Percentiles rank a stretch among this genome's conserved stretches.
Evolutionary conservation across 2,329 filamentous ascomycete species (phyloP).

Genomic region (Alternaria triticimaculans): DNA sequence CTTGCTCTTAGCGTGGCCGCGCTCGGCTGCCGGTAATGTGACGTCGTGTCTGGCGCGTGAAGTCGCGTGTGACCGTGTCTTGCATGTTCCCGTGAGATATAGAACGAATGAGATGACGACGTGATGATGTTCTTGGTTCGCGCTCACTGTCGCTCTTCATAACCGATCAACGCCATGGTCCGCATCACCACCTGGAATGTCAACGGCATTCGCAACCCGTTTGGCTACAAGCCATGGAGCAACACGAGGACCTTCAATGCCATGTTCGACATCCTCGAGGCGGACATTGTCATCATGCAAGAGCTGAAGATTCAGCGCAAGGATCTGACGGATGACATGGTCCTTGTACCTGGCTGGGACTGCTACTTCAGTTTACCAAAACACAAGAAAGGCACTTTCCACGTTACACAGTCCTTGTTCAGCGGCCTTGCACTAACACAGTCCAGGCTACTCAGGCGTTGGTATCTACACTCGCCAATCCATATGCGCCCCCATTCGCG

Average conservation of each 20-base stretch:
- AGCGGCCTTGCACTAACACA: constrained; percentile 17
- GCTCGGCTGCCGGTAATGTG: constrained; percentile 24
- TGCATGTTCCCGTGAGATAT: not conserved
- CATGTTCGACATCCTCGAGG: constrained; percentile 93
- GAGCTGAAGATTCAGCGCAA: constrained; percentile 96
- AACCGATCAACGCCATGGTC: constrained; percentile 58
- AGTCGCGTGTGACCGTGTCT: constrained; percentile 13
- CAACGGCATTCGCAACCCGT: constrained; percentile 62
- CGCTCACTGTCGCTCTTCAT: constrained; percentile 10
- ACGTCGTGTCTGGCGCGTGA: constrained; percentile 28
- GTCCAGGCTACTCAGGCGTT: constrained; percentile 87
- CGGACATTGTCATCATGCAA: constrained; percentile 94
- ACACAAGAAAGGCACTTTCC: constrained; percentile 79
- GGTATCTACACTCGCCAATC: constrained; percentile 92
- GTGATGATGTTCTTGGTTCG: constrained; percentile 11
- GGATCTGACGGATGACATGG: constrained; percentile 93
- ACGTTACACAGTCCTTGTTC: not conserved
- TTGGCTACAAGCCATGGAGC: constrained; percentile 61
- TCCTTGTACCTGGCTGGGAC: constrained; percentile 92
- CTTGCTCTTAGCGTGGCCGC: constrained; percentile 31
- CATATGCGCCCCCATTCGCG: constrained; percentile 82
- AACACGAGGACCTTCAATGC: constrained; percentile 57
- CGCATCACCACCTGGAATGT: constrained; percentile 73
- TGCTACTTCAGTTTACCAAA: constrained; percentile 93
- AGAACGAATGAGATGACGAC: not conserved